Percentiles rank a stretch among this genome's conserved stretches.
phyloP scores from a whole-genome alignment of 768 basidiomycete genomes.

The Multifurca ochricompacta region DNA sequence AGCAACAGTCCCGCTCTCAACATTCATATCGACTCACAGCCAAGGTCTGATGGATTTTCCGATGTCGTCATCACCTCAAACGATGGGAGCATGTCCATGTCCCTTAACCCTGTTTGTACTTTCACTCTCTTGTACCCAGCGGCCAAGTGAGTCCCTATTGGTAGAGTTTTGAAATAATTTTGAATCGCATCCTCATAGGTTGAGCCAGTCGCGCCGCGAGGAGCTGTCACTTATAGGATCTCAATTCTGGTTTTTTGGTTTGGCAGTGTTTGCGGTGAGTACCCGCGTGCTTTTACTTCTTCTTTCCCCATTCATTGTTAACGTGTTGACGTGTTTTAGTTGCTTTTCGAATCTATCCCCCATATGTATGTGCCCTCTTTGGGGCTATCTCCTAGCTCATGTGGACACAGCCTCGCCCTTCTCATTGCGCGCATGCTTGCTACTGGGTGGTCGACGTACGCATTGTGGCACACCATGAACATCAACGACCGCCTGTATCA shows the following conservation, averaged over 20 bases:
- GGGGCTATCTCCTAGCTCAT: neutral
- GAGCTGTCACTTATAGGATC: constrained; percentile 15
- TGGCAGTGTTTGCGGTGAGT: constrained; percentile 21
- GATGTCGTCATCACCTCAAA: constrained; percentile 1
- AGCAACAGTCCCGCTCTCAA: neutral
- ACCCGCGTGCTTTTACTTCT: neutral
- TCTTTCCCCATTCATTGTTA: too few relatives aligned
- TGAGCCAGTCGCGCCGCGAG: constrained; percentile 11
- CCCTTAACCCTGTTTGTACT: constrained; percentile 6
- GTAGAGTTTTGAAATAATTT: neutral
- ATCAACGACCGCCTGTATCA: constrained; percentile 31
- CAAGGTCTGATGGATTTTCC: neutral
- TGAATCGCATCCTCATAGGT: neutral
- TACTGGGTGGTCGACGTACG: constrained; percentile 45
- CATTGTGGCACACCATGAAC: constrained; percentile 39
- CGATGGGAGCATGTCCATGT: neutral
- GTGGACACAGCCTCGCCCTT: constrained; percentile 37
- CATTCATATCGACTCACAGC: neutral
- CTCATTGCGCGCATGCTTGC: constrained; percentile 39
- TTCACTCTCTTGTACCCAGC: constrained; percentile 13
- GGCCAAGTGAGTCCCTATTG: neutral
- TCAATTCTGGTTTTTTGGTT: constrained; percentile 20
- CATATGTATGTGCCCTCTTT: constrained; percentile 36
- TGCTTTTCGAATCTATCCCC: constrained; percentile 45
- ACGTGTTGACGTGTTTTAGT: constrained; percentile 21